Evolutionary conservation across 768 basidiomycete species (phyloP), one percentile per base, ranked within the genome.

Genomic region (Cubamyces sp.): DNA sequence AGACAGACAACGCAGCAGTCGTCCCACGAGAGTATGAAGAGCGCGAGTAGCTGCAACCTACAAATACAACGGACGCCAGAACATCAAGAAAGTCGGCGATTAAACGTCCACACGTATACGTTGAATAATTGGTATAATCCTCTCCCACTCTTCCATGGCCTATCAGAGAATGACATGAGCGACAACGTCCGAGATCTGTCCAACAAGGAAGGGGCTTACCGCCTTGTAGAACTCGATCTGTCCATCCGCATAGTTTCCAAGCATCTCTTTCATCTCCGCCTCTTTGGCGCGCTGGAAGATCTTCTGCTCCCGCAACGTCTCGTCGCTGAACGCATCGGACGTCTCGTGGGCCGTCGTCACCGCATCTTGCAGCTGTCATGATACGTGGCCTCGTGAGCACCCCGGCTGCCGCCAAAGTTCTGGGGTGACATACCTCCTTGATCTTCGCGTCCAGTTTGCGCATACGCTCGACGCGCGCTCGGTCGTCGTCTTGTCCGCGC

Each of bases 71-170:
- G 54, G 40, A 43, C 53, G 45, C 16, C 50, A 19, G 57, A 61
- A 59, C 57, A 52, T 54, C 62, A 43, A 63, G 57, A 64, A 60
- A 46, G 61, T 57, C 51, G 58, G 50, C 53, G 23, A 61, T 78
- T 84, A 93, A 72, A 93, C 86, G 76, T 95, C 94, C 77, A 96
- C 94, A 57, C 92, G 88, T 79, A 96, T 96, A 58, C 92, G 90
- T 75, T 96, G 92, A 71, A 96, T 88, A 68, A 94, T 79, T 68
- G 94, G 92, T 82, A 95, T 94, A 72, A 96, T 90, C 75, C 91
- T 82, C 57, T 98, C 95, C 95, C 94, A 98, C 74, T 98, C 95
- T 68, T 98, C 94, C 91, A 96, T 95, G 57, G 92, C 87, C 90
- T 94, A 66, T 19, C 54, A 59, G 43, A 4, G n/a, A 40, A 23